Evolutionary conservation across 2,329 filamentous ascomycete genomes (phyloP), one percentile per base, ranked within the genome.

Genomic region (Teratosphaeria epicoccoides): DNA sequence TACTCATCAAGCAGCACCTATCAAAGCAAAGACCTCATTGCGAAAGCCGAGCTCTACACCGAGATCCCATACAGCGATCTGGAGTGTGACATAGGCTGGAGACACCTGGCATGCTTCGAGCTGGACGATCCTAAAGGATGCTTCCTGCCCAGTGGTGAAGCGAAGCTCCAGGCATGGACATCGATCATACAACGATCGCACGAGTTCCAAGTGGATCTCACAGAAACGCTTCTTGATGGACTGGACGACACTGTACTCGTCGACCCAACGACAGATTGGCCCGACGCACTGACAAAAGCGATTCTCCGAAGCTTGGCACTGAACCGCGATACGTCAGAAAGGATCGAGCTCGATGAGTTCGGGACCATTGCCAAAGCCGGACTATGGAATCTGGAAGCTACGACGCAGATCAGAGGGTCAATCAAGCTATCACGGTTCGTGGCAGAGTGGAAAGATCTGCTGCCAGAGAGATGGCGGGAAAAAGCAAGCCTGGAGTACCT

Each of bases 41-140:
- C 64, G 24, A 73, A 73, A 53, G 58, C 63, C 4, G 54, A 61
- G 37, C 52, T 80, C 2, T 76, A 78, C 55, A 63, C 63, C 9
- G 67, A 80, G 59, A 68, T 80, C 3, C 78, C 79, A 2, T 63
- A 80, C 20, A 80, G 77, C 17, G 59, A 71, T 14, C 70, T 61
- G 5, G 73, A 81, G 59, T 81, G 77, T 56, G 68, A 75, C 52
- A 54, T 55, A 7, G 76, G 65, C 2, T 82, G 77, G 77, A 62
- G 59, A 33, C 70, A 75, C 40, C 57, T 80, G 11, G 73, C 76
- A 58, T 78, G 74, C 25, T 82, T 81, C 63, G 73, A 80, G 52
- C 61, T 55, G n/a, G 49, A 37, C 6, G 51, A 59, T 26, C 59
- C 58, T 49, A 37, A 29, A 29, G 60, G 57, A 52, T 72, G 69